Evolutionary conservation across 768 basidiomycete species (phyloP).

Genomic region (Calocera cornea): DNA sequence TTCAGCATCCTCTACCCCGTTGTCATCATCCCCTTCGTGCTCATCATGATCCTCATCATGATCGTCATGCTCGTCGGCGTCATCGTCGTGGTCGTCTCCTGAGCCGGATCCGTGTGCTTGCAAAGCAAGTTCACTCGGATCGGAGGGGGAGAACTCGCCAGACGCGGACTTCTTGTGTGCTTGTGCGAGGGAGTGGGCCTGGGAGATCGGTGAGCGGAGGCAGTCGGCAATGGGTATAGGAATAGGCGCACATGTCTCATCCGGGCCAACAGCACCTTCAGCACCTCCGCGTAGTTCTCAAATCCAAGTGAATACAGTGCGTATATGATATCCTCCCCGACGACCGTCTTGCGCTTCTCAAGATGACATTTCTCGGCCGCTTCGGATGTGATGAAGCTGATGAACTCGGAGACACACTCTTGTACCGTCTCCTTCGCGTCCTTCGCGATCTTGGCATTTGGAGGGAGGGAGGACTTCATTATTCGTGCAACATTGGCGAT

Average conservation of each 20-base stretch:
- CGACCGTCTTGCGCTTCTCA: slow-evolving; percentile 96
- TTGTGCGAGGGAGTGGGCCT: background rate
- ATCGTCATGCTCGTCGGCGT: background rate
- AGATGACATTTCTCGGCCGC: slow-evolving; percentile 87
- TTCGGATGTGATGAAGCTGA: slow-evolving; percentile 93
- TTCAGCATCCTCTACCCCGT: background rate
- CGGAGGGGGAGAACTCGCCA: background rate
- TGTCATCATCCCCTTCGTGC: background rate
- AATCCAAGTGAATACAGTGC: slow-evolving; percentile 91
- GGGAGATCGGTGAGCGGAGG: background rate
- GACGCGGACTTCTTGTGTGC: slow-evolving; percentile 2
- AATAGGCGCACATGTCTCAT: slow-evolving; percentile 50
- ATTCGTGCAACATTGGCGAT: slow-evolving; percentile 97
- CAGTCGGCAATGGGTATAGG: background rate
- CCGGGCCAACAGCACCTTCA: slow-evolving; percentile 87
- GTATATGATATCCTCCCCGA: slow-evolving; percentile 90
- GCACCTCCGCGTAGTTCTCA: slow-evolving; percentile 83
- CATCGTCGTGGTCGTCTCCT: background rate
- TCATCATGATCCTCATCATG: background rate
- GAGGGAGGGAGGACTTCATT: slow-evolving; percentile 85
- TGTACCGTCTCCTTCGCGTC: slow-evolving; percentile 98
- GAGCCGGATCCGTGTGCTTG: background rate
- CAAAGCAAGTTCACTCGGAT: background rate
- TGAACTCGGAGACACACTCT: slow-evolving; percentile 97
- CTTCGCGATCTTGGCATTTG: slow-evolving; percentile 89